Evolutionary conservation across 2,329 filamentous ascomycete species (phyloP).

Genomic region (Falciphora oryzae): DNA sequence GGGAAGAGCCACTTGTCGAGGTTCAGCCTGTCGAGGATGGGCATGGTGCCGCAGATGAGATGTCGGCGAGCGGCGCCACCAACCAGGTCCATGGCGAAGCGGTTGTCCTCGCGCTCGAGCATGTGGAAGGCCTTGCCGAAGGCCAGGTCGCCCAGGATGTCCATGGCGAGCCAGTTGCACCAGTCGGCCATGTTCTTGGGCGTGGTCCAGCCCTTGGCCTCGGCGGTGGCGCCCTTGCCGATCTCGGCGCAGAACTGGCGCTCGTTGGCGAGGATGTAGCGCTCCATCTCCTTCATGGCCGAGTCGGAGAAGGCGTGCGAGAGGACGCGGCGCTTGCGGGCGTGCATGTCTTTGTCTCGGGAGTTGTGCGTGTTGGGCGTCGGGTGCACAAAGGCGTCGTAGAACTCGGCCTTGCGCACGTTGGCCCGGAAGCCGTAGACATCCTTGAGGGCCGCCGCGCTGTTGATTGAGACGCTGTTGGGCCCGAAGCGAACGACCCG

Average conservation of each 20-base stretch:
- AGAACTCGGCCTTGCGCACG: constrained; percentile 65
- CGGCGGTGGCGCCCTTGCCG: constrained; percentile 33
- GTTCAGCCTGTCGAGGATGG: constrained; percentile 58
- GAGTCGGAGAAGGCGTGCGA: constrained; percentile 66
- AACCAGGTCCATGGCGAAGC: constrained; percentile 62
- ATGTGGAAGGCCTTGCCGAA: constrained; percentile 59
- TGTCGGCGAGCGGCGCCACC: constrained; percentile 63
- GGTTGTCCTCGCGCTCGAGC: constrained; percentile 53
- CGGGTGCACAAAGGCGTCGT: constrained; percentile 66
- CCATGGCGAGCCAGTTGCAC: constrained; percentile 58
- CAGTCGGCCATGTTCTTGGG: constrained; percentile 58
- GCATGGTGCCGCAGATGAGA: constrained; percentile 67
- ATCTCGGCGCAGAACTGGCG: constrained; percentile 60
- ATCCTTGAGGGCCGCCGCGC: constrained; percentile 57
- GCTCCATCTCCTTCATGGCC: constrained; percentile 63
- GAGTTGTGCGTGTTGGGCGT: constrained; percentile 68
- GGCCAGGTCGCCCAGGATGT: constrained; percentile 55
- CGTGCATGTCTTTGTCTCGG: constrained; percentile 62
- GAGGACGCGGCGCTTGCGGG: constrained; percentile 64
- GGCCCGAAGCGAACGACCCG: constrained; percentile 72
- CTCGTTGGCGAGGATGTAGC: constrained; percentile 59
- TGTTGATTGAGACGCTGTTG: constrained; percentile 73
- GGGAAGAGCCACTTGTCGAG: constrained; percentile 65
- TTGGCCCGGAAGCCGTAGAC: constrained; percentile 61
- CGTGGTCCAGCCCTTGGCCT: constrained; percentile 50